Base-by-base conservation (phyloP, 2,329 filamentous ascomycete genomes). In the Ophiosphaerella herpotricha region DNA sequence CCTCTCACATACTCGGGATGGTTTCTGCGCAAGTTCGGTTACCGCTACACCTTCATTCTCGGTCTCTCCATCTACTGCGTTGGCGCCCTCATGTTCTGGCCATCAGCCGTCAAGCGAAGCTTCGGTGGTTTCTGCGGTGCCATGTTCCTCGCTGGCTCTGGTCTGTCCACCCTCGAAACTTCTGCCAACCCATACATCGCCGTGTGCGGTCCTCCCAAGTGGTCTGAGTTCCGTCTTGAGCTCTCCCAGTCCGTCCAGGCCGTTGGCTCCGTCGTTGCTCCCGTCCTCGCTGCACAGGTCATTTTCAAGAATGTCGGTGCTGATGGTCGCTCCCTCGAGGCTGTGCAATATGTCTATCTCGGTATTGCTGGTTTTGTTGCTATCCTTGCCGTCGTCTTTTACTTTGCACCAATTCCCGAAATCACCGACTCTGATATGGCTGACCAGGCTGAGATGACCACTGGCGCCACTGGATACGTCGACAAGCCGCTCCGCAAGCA, bases 1-100 rank as follows among this genome's bases (percentile, higher is more conserved):
- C 79, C 80, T 26, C 67, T 82, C 18, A 79, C 78, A 21, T 80
- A 80, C 55, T 79, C 80, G 41, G 79, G 79, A 39, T 82, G 79
- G 74, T 78, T 92, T 54, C 77, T 94, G 7, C 83, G 89, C 16
- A 82, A 83, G 50, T 89, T 87, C 43, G 90, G 90, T 3, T 94
- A 91, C 75, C 89, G 90, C 58, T 85, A 85, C 36, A 90, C 89
- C 0, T 92, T 94, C 61, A 92, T 94, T 52, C 79, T 86, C 24
- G 90, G 89, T 33, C 78, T 91, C 6, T 78, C 74, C 49, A 79
- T 91, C 38, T 90, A 90, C 70, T 82, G 79, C 52, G 81, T 86
- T 61, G 80, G 82, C 56, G 90, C 88, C 32, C 84, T 93, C 56
- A 90, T 91, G 75, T 92, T 93, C 75, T 94, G 89, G 90, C 90